Evolutionary conservation across 306 rosid species (phyloP), one percentile per base, ranked within the genome.

Genomic region (Inga laurina): DNA sequence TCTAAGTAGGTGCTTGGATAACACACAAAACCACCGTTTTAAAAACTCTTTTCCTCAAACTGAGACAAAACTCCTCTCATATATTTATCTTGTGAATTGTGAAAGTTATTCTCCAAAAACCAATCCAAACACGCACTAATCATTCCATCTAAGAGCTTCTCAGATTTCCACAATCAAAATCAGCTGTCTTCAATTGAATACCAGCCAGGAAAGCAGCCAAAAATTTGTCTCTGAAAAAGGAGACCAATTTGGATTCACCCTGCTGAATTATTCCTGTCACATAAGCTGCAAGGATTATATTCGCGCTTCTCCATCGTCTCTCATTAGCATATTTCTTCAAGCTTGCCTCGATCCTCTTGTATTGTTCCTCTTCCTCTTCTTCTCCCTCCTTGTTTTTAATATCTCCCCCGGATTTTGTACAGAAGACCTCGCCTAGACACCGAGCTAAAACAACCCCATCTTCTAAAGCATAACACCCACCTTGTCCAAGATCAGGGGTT

Each of bases 401-500:
- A 14, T 80, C 43, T 44, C 32, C 49, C 2, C 19, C 24, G 43
- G 10, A 54, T 54, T 80, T 79, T 37, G 43, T 64, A 80, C 65
- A 70, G 49, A 94, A 67, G 16, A 90, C 95, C 82, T 88, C 87
- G 0, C 81, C 93, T 3, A 94, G 77, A 72, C 92, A 92, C 83
- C 94, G 89, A 16, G 93, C 97, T 74, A 94, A 84, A 56, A 90
- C 83, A 44, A 93, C 79, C 3, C 87, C 92, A 43, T 90, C 98
- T 16, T 92, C 98, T 44, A 93, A 77, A 0, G 94, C 91, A 83
- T 83, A 24, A 67, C 91, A 87, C 10, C 92, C 91, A 10, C 93
- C 94, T 70, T 92, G 97, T 9, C 93, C 94, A 19, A 92, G 49
- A 61, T 92, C 94, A 1, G 98, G 92, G 0, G 90, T 86, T 93